Evolutionary conservation across 345 rosid genomes (phyloP).

Genomic region (Pugionium dolabratum): DNA sequence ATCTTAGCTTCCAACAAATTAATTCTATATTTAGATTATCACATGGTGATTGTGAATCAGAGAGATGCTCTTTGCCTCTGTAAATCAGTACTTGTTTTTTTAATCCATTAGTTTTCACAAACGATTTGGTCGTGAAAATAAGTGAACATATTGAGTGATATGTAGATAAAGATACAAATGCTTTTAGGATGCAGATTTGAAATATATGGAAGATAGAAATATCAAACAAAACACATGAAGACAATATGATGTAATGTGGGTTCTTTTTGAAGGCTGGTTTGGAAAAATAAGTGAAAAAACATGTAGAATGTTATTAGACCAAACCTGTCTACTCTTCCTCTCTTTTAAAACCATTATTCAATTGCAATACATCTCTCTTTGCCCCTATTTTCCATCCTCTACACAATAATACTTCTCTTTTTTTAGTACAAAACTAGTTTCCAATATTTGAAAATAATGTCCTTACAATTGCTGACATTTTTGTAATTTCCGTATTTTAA

Average conservation of each 20-base stretch:
- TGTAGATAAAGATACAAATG: background rate
- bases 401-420: slow-evolving; percentile 22
- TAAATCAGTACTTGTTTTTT: background rate
- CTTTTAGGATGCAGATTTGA: slow-evolving; percentile 13
- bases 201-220: slow-evolving; percentile 8
- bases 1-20: slow-evolving; percentile 18
- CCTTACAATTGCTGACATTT: slow-evolving; percentile 16
- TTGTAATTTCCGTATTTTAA: background rate
- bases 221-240: slow-evolving; percentile 16
- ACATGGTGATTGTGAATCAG: slow-evolving; percentile 43
- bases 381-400: slow-evolving; percentile 31
- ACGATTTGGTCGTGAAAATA: slow-evolving; percentile 6
- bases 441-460: slow-evolving; percentile 11
- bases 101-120: background rate
- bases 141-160: slow-evolving; percentile 6
- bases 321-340: slow-evolving; percentile 39
- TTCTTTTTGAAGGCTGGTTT: slow-evolving; percentile 42
- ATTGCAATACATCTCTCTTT: slow-evolving; percentile 33
- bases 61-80: slow-evolving; percentile 16
- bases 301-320: slow-evolving; percentile 32
- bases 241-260: slow-evolving; percentile 29
- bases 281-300: slow-evolving; percentile 39
- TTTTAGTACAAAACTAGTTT: background rate
- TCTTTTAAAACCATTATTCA: slow-evolving; percentile 33
- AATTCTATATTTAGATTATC: slow-evolving; percentile 28